Base-by-base conservation (phyloP, 345 rosid species). In the Gynandropsis gynandra region DNA sequence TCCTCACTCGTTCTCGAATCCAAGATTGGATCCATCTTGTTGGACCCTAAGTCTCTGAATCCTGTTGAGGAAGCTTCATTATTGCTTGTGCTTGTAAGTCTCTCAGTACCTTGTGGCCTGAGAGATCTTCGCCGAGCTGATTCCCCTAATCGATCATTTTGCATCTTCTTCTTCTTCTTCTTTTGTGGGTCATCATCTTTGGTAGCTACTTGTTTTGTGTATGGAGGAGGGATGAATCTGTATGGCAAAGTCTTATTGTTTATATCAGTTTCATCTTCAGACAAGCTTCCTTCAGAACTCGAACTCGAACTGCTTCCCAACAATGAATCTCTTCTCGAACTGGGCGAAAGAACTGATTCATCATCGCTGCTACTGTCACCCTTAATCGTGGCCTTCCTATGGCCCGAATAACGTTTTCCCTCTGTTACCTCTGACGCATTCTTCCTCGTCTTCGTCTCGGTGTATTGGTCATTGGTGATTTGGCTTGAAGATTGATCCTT, bases 201-300 rank as follows among this genome's bases (percentile, higher is more conserved):
- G 31, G 29, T 35, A 33, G 13, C 17, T 24, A 39, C 44, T 24
- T 40, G 11, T 58, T 61, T 86, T 37, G 45, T 54, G 56, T 82
- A 72, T 21, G 95, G 78, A 4, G 96, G 81, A 42, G 83, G 75
- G 42, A 75, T 52, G 46, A 59, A 48, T 47, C 75, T 65, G 42
- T 72, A 67, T 44, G 41, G 58, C 24, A 53, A 36, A 1, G 63
- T 75, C 72, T 67, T 73, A 48, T 37, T 64, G 59, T 34, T 52
- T 42, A 13, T 10, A 47, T 70, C 72, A 15, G n/a, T 41, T 43
- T 64, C 73, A 38, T 69, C 70, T 5, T 64, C 79, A 0, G 74
- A 70, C 13, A 50, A 62, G 58, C 74, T 64, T 1, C n/a, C n/a
- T n/a, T n/a, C n/a, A n/a, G 62, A 76, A 11, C 42, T 49, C 9